Evolutionary conservation across 768 basidiomycete species (phyloP), one percentile per base, ranked within the genome.

Genomic region (Kwoniella mangroviensis): DNA sequence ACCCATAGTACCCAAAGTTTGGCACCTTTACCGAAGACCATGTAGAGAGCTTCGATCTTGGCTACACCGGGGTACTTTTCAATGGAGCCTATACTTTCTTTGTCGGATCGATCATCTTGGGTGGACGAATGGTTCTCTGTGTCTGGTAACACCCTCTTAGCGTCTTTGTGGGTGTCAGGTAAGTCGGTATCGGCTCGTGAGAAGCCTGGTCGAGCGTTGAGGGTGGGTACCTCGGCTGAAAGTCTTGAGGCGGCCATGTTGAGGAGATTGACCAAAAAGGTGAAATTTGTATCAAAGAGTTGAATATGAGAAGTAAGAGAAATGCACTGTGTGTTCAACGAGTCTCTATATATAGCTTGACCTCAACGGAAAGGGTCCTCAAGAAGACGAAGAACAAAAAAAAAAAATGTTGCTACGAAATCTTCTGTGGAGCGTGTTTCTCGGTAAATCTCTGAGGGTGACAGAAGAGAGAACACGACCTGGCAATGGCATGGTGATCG

Each of bases 1-100:
- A 65, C 63, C 68, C 73, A 79, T 13, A 79, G 71, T 2, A 61
- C 40, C 67, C 68, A 76, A 34, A 77, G 67, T 63, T 75, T 75
- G 58, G 66, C 71, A 43, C 75, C 78, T 22, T 70, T 70, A 10
- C 75, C 78, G 62, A 77, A 79, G 45, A 79, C 78, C n/a, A 68
- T 55, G 43, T 79, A 79, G 9, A 79, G 60, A 21, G 78, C 72
- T 63, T 79, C 78, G 51, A 79, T 79, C 65, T 73, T 68, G 42
- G 76, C 72, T 17, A 79, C 78, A 69, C 78, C 78, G 10, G 55
- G 63, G 43, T 76, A 68, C 56, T 76, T 74, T 22, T 65, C 65
- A 5, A 76, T 55, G 13, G 60, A 52, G 15, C 42, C 13, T 6
- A 53, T 57, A 4, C 21, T 57, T n/a, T 66, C 56, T 15, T 57